phyloP scores from a whole-genome alignment of 352 stramenopile species.

The Elongisporangium undulatum region DNA sequence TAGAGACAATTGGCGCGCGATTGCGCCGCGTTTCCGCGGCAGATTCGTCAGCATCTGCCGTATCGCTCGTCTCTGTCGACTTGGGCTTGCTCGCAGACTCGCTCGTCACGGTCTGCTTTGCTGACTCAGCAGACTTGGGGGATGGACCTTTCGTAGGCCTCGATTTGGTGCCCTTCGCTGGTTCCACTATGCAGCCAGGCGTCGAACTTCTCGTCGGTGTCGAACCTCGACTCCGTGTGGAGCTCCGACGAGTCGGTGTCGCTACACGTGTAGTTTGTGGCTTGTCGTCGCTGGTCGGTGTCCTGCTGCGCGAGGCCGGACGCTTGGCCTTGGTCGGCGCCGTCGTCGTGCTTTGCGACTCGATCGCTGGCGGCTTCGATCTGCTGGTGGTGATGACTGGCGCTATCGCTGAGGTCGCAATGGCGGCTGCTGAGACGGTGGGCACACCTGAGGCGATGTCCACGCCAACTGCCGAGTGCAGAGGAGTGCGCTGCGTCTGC shows the following conservation, averaged over 20 bases:
- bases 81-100: not conserved
- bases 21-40: too few species aligned
- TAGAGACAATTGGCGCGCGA: not conserved
- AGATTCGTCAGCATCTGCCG: not conserved
- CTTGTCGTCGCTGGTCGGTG: not conserved
- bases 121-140: not conserved
- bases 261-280: not conserved
- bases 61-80: too few species aligned
- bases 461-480: not conserved
- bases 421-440: not conserved
- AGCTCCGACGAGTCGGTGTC: not conserved
- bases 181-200: not conserved
- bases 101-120: too few species aligned
- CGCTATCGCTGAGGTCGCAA: not conserved
- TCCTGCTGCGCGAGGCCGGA: not conserved
- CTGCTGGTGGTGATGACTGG: not conserved
- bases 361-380: not conserved
- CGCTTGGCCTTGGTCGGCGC: not conserved
- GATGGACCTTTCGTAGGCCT: not conserved
- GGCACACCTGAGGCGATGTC: not conserved
- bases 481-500: not conserved
- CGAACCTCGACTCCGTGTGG: not conserved
- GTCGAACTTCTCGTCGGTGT: not conserved
- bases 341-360: not conserved
- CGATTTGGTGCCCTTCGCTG: not conserved